A percentile compares a stretch with the other conserved stretches of the same genome.
Evolutionary conservation across 345 rosid species (phyloP).

Genomic region (Eutrema yunnanense): DNA sequence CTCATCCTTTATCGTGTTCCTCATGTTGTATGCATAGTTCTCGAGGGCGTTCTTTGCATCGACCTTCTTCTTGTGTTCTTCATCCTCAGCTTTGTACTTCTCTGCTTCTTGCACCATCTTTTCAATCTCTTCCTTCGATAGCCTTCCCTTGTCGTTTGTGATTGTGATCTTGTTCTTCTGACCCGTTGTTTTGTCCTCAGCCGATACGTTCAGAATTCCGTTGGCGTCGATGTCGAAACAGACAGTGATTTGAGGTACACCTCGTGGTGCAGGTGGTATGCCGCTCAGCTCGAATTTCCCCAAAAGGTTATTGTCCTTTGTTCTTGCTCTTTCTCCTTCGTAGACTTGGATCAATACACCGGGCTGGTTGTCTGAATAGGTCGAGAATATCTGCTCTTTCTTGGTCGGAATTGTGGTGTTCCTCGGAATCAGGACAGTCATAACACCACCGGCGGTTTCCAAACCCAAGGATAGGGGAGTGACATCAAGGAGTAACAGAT

Average conservation of each 20-base stretch:
- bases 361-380: constrained; percentile 56
- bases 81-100: constrained; percentile 56
- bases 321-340: constrained; percentile 54
- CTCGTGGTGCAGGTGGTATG: constrained; percentile 59
- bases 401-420: constrained; percentile 57
- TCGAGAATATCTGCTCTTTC: constrained; percentile 55
- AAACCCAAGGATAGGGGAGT: constrained; percentile 50
- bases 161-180: constrained; percentile 67
- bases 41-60: constrained; percentile 56
- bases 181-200: constrained; percentile 59
- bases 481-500: constrained; percentile 50
- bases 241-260: constrained; percentile 36
- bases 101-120: constrained; percentile 69
- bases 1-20: constrained; percentile 56
- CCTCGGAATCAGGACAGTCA: constrained; percentile 58
- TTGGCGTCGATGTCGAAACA: constrained; percentile 31
- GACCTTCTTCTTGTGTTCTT: constrained; percentile 61
- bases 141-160: constrained; percentile 58
- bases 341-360: constrained; percentile 59
- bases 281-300: constrained; percentile 62
- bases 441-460: constrained; percentile 58
- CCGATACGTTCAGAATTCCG: constrained; percentile 53
- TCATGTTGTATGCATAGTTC: constrained; percentile 47
- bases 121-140: constrained; percentile 55
- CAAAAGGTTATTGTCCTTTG: constrained; percentile 51